Conservation (phyloP, 139 green algal genomes). For the Closterium sp. region DNA sequence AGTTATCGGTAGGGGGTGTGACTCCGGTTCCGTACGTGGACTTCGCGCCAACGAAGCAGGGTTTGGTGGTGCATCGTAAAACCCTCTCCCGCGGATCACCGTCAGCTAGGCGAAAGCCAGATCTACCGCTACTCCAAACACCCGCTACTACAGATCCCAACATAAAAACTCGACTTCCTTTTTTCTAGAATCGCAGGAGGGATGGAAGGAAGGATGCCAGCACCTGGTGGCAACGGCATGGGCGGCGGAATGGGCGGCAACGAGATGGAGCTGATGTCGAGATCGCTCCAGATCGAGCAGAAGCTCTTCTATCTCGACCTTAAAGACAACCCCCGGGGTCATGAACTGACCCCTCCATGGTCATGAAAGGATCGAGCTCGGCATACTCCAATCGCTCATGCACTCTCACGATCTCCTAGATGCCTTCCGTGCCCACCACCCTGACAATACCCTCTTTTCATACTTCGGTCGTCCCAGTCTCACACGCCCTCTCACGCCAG, state of each 20-base stretch:
- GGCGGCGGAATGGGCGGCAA: background rate
- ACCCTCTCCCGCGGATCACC: background rate
- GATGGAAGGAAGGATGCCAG: background rate
- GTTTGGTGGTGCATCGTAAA: background rate
- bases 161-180: background rate
- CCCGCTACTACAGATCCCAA: background rate
- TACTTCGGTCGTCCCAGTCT: too few relatives aligned
- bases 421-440: too few relatives aligned
- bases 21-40: background rate
- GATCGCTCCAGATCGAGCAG: slow-evolving; percentile 56
- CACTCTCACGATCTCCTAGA: too few relatives aligned
- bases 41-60: background rate
- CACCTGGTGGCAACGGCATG: background rate
- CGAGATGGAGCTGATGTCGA: slow-evolving; percentile 30
- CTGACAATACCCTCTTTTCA: too few relatives aligned
- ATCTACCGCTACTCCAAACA: background rate
- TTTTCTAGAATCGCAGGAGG: background rate
- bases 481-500: too few relatives aligned
- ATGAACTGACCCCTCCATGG: too few relatives aligned
- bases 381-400: too few relatives aligned
- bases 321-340: slow-evolving; percentile 60
- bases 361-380: too few relatives aligned
- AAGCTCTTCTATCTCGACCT: slow-evolving; percentile 66
- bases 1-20: background rate
- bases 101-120: background rate